Conservation (phyloP, 169 alveolate species). For the Cyclospora cayetanensis region DNA sequence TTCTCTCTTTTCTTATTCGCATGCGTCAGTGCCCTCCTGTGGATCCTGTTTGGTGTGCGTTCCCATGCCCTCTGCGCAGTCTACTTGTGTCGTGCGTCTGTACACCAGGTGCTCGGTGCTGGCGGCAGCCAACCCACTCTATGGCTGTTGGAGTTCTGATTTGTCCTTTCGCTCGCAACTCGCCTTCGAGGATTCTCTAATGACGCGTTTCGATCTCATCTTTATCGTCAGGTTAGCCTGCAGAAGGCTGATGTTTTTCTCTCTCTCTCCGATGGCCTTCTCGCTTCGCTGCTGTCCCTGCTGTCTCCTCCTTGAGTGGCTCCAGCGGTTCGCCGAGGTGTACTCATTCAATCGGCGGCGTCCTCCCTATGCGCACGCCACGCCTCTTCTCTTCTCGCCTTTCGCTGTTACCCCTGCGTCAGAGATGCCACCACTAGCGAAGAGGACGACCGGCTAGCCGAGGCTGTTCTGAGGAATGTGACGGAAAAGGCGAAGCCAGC, state of each 20-base stretch:
- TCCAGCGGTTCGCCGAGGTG: neutral
- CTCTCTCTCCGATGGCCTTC: neutral
- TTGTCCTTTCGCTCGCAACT: constrained; percentile 92
- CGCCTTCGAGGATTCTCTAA: constrained; percentile 96
- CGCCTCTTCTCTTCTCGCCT: neutral
- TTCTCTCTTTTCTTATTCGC: neutral
- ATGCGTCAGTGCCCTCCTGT: neutral
- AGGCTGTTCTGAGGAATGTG: constrained; percentile 66
- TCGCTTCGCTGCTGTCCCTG: neutral
- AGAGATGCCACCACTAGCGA: constrained; percentile 36
- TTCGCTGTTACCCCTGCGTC: neutral
- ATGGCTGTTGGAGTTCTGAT: constrained; percentile 95
- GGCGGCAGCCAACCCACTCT: constrained; percentile 99
- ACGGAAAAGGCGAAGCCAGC: constrained; percentile 64
- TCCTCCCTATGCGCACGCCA: neutral
- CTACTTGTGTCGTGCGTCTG: no score
- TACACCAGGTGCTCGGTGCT: constrained; percentile 96
- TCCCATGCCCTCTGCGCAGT: neutral
- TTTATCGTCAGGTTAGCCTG: constrained; percentile 84
- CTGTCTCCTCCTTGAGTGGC: neutral
- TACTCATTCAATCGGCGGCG: neutral
- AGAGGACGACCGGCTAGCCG: constrained; percentile 63
- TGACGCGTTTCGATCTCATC: constrained; percentile 96
- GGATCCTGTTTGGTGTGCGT: neutral
- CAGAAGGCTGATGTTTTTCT: neutral